A percentile compares a stretch with the other conserved stretches of the same genome.
phyloP scores from a whole-genome alignment of 805 yeast genomes.

The Millerozyma acaciae region DNA sequence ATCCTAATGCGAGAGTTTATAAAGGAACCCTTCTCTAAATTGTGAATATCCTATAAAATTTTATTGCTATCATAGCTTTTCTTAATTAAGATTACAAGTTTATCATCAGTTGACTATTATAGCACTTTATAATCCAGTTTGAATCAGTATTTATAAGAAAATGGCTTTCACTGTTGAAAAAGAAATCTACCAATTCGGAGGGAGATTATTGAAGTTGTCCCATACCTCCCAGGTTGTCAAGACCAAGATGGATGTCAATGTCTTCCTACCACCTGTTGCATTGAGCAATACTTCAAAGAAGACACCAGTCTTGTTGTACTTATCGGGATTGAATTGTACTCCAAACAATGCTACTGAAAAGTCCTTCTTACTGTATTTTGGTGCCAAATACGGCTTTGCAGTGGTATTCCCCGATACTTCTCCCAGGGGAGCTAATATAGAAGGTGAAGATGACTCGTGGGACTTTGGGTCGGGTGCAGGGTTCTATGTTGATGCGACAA shows the following conservation, averaged over 20 bases:
- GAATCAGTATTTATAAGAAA: too few species aligned
- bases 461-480: conserved; percentile 97
- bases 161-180: conserved; percentile 52
- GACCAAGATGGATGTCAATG: conserved; percentile 79
- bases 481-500: conserved; percentile 82
- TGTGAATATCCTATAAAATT: too few species aligned
- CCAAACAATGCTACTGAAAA: conserved; percentile 93
- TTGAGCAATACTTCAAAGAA: conserved; percentile 25
- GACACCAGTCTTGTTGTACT: conserved; percentile 69
- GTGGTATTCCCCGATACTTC: conserved; percentile 95
- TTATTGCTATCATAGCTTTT: too few species aligned
- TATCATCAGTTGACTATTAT: too few species aligned
- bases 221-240: conserved; percentile 66
- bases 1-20: too few species aligned
- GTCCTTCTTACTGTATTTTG: conserved; percentile 81
- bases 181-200: conserved; percentile 64
- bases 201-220: conserved; percentile 67
- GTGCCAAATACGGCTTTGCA: conserved; percentile 79
- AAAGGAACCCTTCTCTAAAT: too few species aligned
- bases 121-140: too few species aligned
- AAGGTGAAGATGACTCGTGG: conserved; percentile 80
- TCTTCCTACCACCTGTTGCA: conserved; percentile 62
- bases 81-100: too few species aligned
- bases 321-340: conserved; percentile 90
- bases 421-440: conserved; percentile 77